phyloP scores from a whole-genome alignment of 768 basidiomycete genomes.

The Cubamyces sp. region DNA sequence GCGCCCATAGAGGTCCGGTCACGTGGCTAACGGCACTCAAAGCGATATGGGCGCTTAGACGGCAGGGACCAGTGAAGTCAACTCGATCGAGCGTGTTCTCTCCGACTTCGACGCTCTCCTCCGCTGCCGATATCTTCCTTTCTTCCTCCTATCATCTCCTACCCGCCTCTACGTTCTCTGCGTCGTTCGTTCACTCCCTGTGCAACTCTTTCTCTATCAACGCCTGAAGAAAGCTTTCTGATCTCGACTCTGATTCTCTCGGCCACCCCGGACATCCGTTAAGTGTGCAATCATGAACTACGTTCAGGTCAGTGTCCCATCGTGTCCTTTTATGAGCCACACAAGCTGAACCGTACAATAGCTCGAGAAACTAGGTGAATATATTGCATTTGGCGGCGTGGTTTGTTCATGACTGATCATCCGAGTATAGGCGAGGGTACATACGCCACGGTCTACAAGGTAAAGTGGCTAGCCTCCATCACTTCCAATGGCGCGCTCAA shows the following conservation, averaged over 20 bases:
- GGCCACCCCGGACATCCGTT: background rate
- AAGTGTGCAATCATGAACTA: constrained; percentile 51
- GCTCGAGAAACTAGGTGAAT: constrained; percentile 82
- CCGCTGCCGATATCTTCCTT: constrained; percentile 1
- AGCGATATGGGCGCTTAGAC: background rate
- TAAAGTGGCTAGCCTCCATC: constrained; percentile 37
- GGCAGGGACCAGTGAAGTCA: constrained; percentile 1
- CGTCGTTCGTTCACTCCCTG: constrained; percentile 3
- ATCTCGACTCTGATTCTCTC: background rate
- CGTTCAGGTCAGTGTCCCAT: constrained; percentile 49
- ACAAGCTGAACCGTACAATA: constrained; percentile 34
- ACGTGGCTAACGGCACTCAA: constrained; percentile 5
- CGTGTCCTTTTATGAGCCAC: background rate
- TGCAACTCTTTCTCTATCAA: background rate
- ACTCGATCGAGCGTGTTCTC: constrained; percentile 12
- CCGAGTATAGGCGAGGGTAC: constrained; percentile 75
- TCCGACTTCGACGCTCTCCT: background rate
- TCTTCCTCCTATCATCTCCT: background rate
- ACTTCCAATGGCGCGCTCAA: constrained; percentile 9
- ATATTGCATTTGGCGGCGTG: constrained; percentile 2
- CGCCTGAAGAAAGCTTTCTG: background rate
- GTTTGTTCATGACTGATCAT: constrained; percentile 8
- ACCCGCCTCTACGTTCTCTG: background rate
- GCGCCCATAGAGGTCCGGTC: constrained; percentile 11
- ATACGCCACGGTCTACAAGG: constrained; percentile 98